phyloP scores from a whole-genome alignment of 345 rosid genomes.

The Salix viminalis region DNA sequence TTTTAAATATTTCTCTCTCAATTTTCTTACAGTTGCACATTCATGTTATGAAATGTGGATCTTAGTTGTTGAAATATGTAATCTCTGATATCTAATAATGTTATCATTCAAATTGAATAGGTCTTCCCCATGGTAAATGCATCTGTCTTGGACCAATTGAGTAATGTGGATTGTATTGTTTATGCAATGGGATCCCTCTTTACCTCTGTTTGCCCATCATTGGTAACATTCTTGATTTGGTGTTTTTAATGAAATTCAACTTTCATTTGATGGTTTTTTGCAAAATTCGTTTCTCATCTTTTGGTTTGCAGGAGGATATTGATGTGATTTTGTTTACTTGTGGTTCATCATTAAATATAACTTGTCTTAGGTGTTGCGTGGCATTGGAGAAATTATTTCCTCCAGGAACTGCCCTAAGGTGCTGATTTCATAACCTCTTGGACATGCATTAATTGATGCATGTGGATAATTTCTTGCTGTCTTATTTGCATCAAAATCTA shows the following conservation, averaged over 20 bases:
- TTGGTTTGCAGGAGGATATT: background rate
- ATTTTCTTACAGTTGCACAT: background rate
- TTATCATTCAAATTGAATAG: constrained; percentile 31
- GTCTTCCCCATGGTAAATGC: constrained; percentile 77
- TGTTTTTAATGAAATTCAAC: background rate
- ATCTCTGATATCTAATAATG: background rate
- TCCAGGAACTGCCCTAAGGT: constrained; percentile 83
- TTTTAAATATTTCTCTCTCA: background rate
- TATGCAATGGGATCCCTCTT: constrained; percentile 99
- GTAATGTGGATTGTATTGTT: constrained; percentile 71
- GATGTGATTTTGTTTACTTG: too few relatives aligned
- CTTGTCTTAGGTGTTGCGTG: constrained; percentile 62
- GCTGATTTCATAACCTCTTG: background rate
- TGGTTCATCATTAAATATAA: background rate
- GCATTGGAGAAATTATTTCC: constrained; percentile 81
- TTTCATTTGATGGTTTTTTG: background rate
- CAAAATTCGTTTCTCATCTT: background rate
- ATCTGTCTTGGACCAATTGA: constrained; percentile 74
- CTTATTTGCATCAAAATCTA: background rate
- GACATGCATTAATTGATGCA: background rate
- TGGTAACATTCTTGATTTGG: constrained; percentile 40
- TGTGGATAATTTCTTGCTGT: constrained; percentile 1
- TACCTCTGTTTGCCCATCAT: constrained; percentile 88
- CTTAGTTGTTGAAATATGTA: background rate
- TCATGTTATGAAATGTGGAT: background rate